Conservation (phyloP, 345 rosid genomes). For the Murraya koenigii region DNA sequence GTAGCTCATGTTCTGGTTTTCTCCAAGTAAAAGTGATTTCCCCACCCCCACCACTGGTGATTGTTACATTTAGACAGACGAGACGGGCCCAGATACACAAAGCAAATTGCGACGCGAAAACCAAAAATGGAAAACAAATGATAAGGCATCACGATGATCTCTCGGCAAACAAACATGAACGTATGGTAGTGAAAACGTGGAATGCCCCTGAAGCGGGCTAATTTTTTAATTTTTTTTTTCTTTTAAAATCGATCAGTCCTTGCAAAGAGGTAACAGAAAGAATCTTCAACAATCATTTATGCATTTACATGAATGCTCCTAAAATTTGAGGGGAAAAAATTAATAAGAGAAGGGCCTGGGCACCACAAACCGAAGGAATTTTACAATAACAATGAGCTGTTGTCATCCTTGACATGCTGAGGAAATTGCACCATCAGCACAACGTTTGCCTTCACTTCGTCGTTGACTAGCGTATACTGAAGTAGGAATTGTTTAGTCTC, state of each 20-base stretch:
- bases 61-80: background rate
- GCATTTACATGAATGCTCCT: constrained; percentile 35
- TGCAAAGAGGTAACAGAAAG: constrained; percentile 10
- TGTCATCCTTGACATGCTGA: constrained; percentile 21
- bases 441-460: background rate
- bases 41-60: too few relatives aligned
- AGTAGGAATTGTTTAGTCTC: constrained; percentile 7
- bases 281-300: constrained; percentile 25
- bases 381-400: constrained; percentile 31
- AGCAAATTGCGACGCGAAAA: background rate
- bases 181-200: background rate
- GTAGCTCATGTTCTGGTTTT: too few relatives aligned
- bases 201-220: background rate
- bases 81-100: background rate
- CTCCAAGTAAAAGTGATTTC: too few relatives aligned
- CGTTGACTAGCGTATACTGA: background rate
- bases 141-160: background rate
- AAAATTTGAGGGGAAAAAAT: constrained; percentile 16
- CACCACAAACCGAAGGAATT: constrained; percentile 7
- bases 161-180: background rate
- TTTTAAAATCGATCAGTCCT: background rate
- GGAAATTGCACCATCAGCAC: constrained; percentile 7
- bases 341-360: constrained; percentile 1
- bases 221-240: background rate
- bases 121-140: background rate